Evolutionary conservation across 768 basidiomycete species (phyloP).

Genomic region (Gyrodon lividus): DNA sequence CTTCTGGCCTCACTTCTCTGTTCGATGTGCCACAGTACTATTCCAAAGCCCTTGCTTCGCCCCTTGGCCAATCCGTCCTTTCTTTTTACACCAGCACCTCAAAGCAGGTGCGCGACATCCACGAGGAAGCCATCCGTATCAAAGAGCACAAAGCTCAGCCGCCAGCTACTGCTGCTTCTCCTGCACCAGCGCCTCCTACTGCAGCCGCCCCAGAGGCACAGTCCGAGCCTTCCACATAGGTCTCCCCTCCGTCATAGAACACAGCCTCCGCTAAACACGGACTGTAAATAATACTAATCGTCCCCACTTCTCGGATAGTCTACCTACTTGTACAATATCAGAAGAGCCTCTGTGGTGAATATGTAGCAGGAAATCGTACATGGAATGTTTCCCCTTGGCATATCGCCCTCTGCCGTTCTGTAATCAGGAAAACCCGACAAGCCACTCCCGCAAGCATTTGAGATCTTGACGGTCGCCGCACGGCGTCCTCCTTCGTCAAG

Average conservation of each 20-base stretch:
- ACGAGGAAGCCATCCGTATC: constrained; percentile 89
- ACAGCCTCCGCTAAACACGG: not conserved
- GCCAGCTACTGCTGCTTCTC: constrained; percentile 11
- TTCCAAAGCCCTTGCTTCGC: constrained; percentile 67
- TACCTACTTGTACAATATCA: constrained; percentile 4
- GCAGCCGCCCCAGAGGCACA: constrained; percentile 4
- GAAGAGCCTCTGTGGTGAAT: not conserved
- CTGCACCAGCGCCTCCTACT: constrained; percentile 6
- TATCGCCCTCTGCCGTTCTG: not conserved
- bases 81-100: constrained; percentile 84
- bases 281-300: not conserved
- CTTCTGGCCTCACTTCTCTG: not conserved
- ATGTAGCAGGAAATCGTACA: not conserved
- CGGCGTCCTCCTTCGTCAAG: too few species aligned
- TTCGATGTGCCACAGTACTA: constrained; percentile 60
- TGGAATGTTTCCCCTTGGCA: not conserved
- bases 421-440: not conserved
- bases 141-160: constrained; percentile 51
- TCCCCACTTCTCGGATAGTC: constrained; percentile 6
- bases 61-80: constrained; percentile 72
- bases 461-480: not conserved
- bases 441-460: constrained; percentile 10
- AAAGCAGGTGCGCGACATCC: constrained; percentile 89
- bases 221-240: constrained; percentile 12
- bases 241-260: not conserved